A percentile compares a stretch with the other conserved stretches of the same genome.
These are phyloP conservation scores for Penicillium canescens DNA, from an alignment of 495 filamentous ascomycete species.

Conservation along the genomic window DNA sequence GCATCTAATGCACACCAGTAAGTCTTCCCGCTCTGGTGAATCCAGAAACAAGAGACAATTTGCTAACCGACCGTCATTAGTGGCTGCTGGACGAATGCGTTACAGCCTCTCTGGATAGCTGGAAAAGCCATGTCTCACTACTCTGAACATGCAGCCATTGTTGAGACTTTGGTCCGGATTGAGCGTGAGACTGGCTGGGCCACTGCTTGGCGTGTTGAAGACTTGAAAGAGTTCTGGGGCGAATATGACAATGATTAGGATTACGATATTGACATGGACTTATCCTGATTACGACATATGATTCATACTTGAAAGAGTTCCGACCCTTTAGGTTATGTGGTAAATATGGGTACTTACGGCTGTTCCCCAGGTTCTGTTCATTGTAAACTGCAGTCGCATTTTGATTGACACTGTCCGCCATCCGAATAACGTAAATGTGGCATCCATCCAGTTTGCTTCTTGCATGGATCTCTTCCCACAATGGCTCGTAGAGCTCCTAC, in stretches of 20 bases:
- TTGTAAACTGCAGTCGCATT: conserved; percentile 39
- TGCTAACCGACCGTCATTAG: conserved; percentile 11
- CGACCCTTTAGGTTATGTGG: no score
- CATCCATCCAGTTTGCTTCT: conserved; percentile 44
- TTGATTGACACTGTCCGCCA: conserved; percentile 68
- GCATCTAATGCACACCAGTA: conserved; percentile 35
- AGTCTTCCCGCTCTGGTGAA: conserved; percentile 1
- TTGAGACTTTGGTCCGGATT: conserved; percentile 37
- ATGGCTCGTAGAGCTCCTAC: conserved; percentile 75
- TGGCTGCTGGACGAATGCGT: conserved; percentile 47
- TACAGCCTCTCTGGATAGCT: conserved; percentile 49
- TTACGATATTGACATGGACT: conserved; percentile 25
- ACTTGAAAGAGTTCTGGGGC: conserved; percentile 46
- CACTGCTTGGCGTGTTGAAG: conserved; percentile 41
- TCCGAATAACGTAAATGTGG: conserved; percentile 69
- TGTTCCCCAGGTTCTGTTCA: conserved; percentile 6
- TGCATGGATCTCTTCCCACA: conserved; percentile 66
- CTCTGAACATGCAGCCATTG: conserved; percentile 43
- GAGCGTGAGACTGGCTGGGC: conserved; percentile 47
- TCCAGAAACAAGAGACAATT: background rate
- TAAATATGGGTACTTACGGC: background rate
- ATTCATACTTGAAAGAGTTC: background rate
- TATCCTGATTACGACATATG: background rate
- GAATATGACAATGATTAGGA: conserved; percentile 34
- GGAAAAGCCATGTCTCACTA: conserved; percentile 46